Evolutionary conservation across 345 rosid genomes (phyloP), one percentile per base, ranked within the genome.

Genomic region (Rhizophora apiculata): DNA sequence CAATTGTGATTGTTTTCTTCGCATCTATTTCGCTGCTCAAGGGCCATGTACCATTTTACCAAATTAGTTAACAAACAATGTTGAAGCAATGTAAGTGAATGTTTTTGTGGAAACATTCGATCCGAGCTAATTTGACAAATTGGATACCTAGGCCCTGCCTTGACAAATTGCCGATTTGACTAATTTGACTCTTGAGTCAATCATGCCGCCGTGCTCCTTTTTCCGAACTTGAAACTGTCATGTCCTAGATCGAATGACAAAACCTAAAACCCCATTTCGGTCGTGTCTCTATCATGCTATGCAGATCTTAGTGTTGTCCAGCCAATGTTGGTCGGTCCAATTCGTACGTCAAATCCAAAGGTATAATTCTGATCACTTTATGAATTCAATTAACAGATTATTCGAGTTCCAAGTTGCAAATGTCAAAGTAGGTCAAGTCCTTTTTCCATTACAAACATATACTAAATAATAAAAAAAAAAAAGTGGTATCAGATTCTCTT

Each of bases 401-500:
- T 39, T 39, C 11, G 46, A 39, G 46, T 48, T 68, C 7, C 63
- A 68, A 48, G 67, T 63, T 61, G 49, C 39, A 55, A 7, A n/a
- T 34, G 56, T 31, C 59, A 54, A 24, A 34, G 8, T 24, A 46
- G 8, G 24, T 26, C 24, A 55, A 55, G 59, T 55, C 30, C 59
- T 21, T 26, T 37, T 37, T 37, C 13, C 37, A 34, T 8, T 34
- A 34, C 37, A 34, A 34, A 34, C 37, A 34, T 9, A 34, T 34
- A 34, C 24, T 24, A 24, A 1, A 20, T 10, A 21, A 3, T 21
- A 16, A 55, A 48, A 20, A 60, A 16, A 64, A 37, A 71, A 68
- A 31, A 43, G 37, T 21, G 68, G 16, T 53, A 68, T 76, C 74
- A 52, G 83, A 80, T 76, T 80, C 82, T 71, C 75, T 64, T 71